Conservation (phyloP, 805 yeast species). For the Wickerhamiella hasegawae region DNA sequence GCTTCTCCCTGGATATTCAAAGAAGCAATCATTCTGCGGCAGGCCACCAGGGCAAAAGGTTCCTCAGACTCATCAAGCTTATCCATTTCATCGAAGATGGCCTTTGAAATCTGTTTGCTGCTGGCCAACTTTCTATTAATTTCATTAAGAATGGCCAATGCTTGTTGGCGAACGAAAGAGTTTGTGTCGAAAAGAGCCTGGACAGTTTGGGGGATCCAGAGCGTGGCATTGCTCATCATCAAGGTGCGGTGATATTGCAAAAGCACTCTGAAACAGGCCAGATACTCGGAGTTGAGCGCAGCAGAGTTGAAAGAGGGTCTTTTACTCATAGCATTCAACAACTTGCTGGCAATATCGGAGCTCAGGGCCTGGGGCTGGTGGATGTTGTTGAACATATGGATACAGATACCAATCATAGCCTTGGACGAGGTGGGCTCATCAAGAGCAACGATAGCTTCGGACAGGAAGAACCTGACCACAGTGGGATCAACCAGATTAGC, state of each 20-base stretch:
- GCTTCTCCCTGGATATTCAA: constrained; percentile 4
- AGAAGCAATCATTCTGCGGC: constrained; percentile 1
- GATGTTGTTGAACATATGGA: constrained; percentile 5
- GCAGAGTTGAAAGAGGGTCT: constrained; percentile 1
- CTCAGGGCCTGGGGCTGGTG: constrained; percentile 1
- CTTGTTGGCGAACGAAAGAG: constrained; percentile 6
- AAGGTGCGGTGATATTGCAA: constrained; percentile 1
- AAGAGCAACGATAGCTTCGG: constrained; percentile 4
- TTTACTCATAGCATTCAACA: constrained; percentile 1
- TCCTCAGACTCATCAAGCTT: background rate
- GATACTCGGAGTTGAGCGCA: constrained; percentile 4
- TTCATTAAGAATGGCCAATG: constrained; percentile 2
- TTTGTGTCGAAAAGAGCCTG: constrained; percentile 4
- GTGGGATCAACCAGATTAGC: background rate
- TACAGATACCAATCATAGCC: constrained; percentile 8
- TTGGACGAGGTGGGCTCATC: constrained; percentile 6
- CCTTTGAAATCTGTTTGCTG: background rate
- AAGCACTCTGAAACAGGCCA: constrained; percentile 2
- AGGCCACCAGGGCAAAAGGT: background rate
- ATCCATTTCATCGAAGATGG: background rate
- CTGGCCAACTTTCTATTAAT: background rate
- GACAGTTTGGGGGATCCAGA: constrained; percentile 3
- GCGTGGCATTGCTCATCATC: constrained; percentile 1
- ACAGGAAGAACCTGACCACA: constrained; percentile 3
- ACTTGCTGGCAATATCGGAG: background rate